Conservation (phyloP, 2,329 filamentous ascomycete species). For the Saccharata proteae region DNA sequence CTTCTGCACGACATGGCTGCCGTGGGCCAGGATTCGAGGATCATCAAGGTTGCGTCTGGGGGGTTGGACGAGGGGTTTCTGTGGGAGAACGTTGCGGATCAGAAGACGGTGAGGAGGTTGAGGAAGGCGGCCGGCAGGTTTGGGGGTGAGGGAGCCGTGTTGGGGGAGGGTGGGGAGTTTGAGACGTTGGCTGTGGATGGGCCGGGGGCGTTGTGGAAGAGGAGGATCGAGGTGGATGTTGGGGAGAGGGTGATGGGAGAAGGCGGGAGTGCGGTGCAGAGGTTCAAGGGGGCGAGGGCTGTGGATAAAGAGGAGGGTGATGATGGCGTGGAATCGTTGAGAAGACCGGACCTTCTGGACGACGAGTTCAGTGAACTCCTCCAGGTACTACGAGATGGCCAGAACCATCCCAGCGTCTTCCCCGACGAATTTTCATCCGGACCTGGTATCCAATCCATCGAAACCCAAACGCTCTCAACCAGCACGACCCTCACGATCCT, state of each 20-base stretch:
- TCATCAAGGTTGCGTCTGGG: constrained; percentile 89
- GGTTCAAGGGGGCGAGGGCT: constrained; percentile 46
- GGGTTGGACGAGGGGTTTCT: constrained; percentile 71
- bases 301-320: constrained; percentile 29
- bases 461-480: constrained; percentile 1
- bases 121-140: constrained; percentile 52
- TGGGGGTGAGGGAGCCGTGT: constrained; percentile 56
- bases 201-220: constrained; percentile 59
- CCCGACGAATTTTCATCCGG: constrained; percentile 1
- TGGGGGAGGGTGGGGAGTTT: constrained; percentile 93
- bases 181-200: constrained; percentile 85
- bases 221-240: constrained; percentile 51
- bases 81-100: constrained; percentile 64
- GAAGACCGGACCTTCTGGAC: constrained; percentile 57
- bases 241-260: constrained; percentile 49
- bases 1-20: constrained; percentile 72
- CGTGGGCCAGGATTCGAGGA: constrained; percentile 70
- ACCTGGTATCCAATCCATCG: constrained; percentile 1
- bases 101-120: constrained; percentile 34
- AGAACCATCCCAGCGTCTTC: constrained; percentile 1
- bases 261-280: constrained; percentile 66
- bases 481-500: constrained; percentile 37
- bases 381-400: constrained; percentile 15
- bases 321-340: constrained; percentile 23
- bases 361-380: constrained; percentile 39